Evolutionary conservation across 177 flowering plant species (phyloP).

Genomic region (Vitis hybrid): DNA sequence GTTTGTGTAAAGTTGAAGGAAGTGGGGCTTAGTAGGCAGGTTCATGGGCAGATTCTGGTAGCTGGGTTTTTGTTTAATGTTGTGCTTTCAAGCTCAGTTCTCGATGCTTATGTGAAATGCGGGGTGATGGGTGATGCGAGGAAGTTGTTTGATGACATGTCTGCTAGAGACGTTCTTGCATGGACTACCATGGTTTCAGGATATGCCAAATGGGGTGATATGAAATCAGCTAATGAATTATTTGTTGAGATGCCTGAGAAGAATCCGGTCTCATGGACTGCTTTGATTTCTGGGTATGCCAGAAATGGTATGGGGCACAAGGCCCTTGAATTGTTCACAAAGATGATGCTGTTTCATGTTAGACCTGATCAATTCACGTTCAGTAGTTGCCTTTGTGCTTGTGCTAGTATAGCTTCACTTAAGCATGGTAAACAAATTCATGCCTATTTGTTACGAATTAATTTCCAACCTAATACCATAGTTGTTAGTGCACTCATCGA

Average conservation of each 20-base stretch:
- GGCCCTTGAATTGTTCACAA: conserved; percentile 48
- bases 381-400: conserved; percentile 68
- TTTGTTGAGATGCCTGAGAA: conserved; percentile 50
- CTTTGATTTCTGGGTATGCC: conserved; percentile 54
- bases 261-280: conserved; percentile 55
- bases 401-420: conserved; percentile 49
- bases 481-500: conserved; percentile 70
- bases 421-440: conserved; percentile 53
- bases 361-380: conserved; percentile 73
- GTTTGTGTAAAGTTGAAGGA: conserved; percentile 47
- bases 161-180: conserved; percentile 44
- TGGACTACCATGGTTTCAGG: conserved; percentile 67
- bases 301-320: conserved; percentile 34
- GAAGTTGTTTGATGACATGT: conserved; percentile 59
- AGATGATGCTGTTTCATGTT: conserved; percentile 40
- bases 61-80: conserved; percentile 42
- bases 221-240: conserved; percentile 44
- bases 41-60: conserved; percentile 55
- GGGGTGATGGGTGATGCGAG: conserved; percentile 47
- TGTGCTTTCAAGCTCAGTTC: conserved; percentile 53
- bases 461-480: conserved; percentile 49
- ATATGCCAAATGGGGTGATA: conserved; percentile 55
- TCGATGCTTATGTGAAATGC: conserved; percentile 70
- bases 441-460: conserved; percentile 32
- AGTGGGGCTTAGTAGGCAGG: conserved; percentile 36